These are phyloP conservation scores for Psophocarpus tetragonolobus DNA, from an alignment of 306 rosid genomes.

Conservation along the genomic window DNA sequence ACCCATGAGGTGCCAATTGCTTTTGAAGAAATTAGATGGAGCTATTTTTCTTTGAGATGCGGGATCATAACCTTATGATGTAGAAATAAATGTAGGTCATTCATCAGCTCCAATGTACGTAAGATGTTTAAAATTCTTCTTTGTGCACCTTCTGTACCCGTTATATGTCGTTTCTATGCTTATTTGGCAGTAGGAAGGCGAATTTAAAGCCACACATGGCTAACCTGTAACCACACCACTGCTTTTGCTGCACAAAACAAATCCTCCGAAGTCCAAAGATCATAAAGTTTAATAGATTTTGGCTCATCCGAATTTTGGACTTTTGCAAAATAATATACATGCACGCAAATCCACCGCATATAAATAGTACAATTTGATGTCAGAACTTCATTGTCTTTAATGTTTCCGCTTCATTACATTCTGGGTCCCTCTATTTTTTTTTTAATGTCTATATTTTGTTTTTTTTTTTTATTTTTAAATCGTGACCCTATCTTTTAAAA, in stretches of 20 bases:
- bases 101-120: constrained; percentile 31
- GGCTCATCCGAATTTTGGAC: background rate
- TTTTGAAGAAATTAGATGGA: constrained; percentile 20
- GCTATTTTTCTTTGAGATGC: constrained; percentile 19
- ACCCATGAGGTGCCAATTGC: constrained; percentile 25
- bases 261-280: background rate
- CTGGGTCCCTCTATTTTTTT: no score
- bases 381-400: background rate
- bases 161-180: background rate
- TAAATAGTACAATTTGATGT: background rate
- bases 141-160: constrained; percentile 8
- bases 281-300: background rate
- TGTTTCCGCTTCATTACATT: no score
- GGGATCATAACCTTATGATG: constrained; percentile 13
- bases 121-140: constrained; percentile 16
- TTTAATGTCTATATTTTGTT: no score
- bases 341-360: background rate
- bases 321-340: background rate
- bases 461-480: no score
- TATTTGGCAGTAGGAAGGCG: constrained; percentile 2
- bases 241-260: constrained; percentile 4
- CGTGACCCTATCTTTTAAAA: no score
- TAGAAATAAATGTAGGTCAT: constrained; percentile 32
- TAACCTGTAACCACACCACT: background rate
- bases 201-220: background rate